phyloP scores from a whole-genome alignment of 306 rosid species.

The Dalbergia cochinchinensis region DNA sequence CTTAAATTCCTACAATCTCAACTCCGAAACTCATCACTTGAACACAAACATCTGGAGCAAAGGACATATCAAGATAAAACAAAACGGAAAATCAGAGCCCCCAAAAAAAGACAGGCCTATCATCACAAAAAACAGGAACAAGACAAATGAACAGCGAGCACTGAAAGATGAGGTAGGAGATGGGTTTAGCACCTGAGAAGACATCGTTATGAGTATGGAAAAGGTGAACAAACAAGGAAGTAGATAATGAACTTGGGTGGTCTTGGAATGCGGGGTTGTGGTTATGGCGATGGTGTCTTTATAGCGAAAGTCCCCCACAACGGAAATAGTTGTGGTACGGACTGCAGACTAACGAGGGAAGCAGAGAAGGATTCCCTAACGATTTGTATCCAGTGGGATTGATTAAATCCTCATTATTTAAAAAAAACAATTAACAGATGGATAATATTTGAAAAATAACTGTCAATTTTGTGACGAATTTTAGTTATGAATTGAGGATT shows the following conservation, averaged over 20 bases:
- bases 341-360: background rate
- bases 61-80: background rate
- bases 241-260: background rate
- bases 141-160: background rate
- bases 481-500: no score
- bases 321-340: background rate
- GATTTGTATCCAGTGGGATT: background rate
- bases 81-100: no score
- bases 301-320: background rate
- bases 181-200: conserved; percentile 49
- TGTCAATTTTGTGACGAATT: no score
- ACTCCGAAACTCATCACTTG: conserved; percentile 14
- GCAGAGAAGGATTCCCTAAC: background rate
- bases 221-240: conserved; percentile 27
- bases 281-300: conserved; percentile 15
- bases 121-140: background rate
- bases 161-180: background rate
- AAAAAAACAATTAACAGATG: no score
- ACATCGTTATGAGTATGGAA: conserved; percentile 31
- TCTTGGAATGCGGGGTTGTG: background rate
- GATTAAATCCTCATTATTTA: no score
- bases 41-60: conserved; percentile 16
- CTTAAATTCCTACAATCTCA: background rate
- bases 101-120: background rate
- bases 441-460: no score